phyloP scores from a whole-genome alignment of 768 basidiomycete genomes.

The Fibroporia radiculosa region DNA sequence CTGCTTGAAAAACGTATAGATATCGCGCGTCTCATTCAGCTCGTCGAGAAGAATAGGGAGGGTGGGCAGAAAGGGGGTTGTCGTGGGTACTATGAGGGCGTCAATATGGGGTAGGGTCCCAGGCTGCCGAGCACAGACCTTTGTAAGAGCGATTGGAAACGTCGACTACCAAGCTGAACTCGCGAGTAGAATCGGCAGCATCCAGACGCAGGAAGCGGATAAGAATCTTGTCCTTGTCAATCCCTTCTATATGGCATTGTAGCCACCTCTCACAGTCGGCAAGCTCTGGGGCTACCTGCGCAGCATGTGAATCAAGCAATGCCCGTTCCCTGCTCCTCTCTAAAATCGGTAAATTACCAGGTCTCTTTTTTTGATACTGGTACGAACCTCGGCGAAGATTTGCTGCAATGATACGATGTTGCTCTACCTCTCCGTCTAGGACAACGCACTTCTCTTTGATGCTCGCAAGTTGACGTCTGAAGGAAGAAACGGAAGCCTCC shows the following conservation, averaged over 20 bases:
- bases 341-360: slow-evolving; percentile 19
- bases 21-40: slow-evolving; percentile 62
- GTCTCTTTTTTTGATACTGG: background rate
- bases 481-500: slow-evolving; percentile 49
- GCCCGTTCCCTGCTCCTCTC: slow-evolving; percentile 64
- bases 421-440: slow-evolving; percentile 65
- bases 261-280: slow-evolving; percentile 47
- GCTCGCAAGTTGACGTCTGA: slow-evolving; percentile 59
- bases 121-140: slow-evolving; percentile 37
- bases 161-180: slow-evolving; percentile 75
- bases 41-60: slow-evolving; percentile 62
- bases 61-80: slow-evolving; percentile 60
- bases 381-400: slow-evolving; percentile 58
- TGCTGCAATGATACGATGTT: slow-evolving; percentile 52
- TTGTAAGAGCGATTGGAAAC: slow-evolving; percentile 52
- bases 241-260: slow-evolving; percentile 68
- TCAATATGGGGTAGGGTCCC: background rate
- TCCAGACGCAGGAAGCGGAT: slow-evolving; percentile 68
- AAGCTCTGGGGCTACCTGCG: slow-evolving; percentile 47
- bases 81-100: slow-evolving; percentile 58
- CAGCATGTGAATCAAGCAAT: slow-evolving; percentile 46
- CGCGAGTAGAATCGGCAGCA: slow-evolving; percentile 44
- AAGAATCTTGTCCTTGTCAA: slow-evolving; percentile 64
- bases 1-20: slow-evolving; percentile 63
- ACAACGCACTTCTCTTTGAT: slow-evolving; percentile 51